Conservation (phyloP, 1,284 basidiomycete genomes). For the Vanrija humicola region DNA sequence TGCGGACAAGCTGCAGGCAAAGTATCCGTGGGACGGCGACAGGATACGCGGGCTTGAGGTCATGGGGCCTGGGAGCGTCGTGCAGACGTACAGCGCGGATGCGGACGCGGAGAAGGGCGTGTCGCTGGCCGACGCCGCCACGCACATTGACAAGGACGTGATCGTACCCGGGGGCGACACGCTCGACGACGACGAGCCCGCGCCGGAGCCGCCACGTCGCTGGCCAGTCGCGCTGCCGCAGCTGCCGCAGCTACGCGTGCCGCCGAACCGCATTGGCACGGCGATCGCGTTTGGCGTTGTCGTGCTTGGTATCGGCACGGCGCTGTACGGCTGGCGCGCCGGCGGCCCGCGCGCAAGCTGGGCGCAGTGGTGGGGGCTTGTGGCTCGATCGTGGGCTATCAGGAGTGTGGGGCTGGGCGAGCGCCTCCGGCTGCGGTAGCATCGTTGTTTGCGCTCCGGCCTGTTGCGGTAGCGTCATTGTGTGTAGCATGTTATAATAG, state of each 20-base stretch:
- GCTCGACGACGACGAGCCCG: conserved; percentile 12
- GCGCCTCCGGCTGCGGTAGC: too few species aligned
- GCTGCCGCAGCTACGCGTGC: not conserved
- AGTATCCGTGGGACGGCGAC: conserved; percentile 39
- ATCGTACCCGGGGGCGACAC: conserved; percentile 14
- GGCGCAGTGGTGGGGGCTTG: conserved; percentile 32
- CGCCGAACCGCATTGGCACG: conserved; percentile 23
- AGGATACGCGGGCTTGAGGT: conserved; percentile 38
- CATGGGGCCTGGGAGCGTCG: conserved; percentile 39
- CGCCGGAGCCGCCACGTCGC: not conserved
- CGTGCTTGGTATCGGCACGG: conserved; percentile 36
- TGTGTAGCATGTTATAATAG: too few species aligned
- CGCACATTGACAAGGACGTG: conserved; percentile 18
- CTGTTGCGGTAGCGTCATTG: too few species aligned
- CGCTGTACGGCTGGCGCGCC: conserved; percentile 28
- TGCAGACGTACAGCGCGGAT: conserved; percentile 36
- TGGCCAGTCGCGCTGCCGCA: not conserved
- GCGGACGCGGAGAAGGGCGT: conserved; percentile 4
- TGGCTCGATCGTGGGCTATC: conserved; percentile 3
- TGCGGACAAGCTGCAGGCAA: conserved; percentile 34
- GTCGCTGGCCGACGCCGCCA: conserved; percentile 14
- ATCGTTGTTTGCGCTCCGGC: too few species aligned
- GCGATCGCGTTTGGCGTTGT: conserved; percentile 33
- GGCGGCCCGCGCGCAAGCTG: conserved; percentile 13
- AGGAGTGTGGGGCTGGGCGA: not conserved